phyloP scores from a whole-genome alignment of 495 filamentous ascomycete genomes.

The Neurospora intermedia region DNA sequence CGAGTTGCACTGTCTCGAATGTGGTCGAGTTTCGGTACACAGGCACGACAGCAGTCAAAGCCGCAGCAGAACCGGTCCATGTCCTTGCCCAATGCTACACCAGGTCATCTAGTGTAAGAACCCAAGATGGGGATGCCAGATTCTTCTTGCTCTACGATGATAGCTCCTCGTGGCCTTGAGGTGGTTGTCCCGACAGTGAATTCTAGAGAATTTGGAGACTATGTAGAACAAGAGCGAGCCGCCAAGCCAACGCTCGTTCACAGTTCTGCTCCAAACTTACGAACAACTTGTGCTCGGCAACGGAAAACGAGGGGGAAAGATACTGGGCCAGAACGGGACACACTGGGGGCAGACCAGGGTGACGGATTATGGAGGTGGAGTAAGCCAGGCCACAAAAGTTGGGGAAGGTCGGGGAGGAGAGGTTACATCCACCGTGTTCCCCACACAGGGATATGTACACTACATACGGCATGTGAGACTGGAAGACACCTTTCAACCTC shows the following conservation, averaged over 20 bases:
- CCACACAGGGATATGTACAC: not conserved
- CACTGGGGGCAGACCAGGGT: not conserved
- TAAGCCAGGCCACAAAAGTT: conserved; percentile 6
- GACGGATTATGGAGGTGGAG: not conserved
- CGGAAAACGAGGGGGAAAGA: not conserved
- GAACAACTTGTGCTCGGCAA: not conserved
- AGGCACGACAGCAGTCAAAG: not conserved
- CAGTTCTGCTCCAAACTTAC: not conserved
- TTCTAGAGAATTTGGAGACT: not conserved
- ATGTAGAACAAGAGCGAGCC: not conserved
- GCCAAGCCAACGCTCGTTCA: not conserved
- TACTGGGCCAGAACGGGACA: not conserved
- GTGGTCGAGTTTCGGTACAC: not conserved
- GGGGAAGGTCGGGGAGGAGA: conserved; percentile 22
- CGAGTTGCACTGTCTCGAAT: not conserved
- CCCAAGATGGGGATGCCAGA: not conserved
- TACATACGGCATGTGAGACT: not conserved
- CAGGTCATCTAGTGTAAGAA: not conserved
- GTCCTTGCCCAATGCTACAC: not conserved
- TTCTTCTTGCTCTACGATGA: not conserved
- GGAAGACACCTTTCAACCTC: not conserved
- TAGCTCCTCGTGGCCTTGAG: not conserved
- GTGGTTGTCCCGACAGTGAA: not conserved
- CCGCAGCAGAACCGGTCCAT: not conserved
- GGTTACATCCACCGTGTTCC: not conserved